phyloP scores from a whole-genome alignment of 768 basidiomycete species.

The Thelephora ganbajun region DNA sequence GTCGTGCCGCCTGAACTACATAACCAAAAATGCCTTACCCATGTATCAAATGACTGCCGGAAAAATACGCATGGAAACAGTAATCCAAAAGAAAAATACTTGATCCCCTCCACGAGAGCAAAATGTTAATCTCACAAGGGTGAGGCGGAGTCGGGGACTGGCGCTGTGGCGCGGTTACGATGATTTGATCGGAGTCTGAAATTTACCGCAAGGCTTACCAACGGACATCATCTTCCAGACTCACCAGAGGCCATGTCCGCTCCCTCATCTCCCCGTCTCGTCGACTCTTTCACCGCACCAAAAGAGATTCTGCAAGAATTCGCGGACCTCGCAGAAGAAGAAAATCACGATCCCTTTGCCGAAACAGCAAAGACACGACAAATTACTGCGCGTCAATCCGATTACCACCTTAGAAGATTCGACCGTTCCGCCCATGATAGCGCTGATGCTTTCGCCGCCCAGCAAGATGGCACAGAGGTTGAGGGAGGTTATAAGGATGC shows the following conservation, averaged over 20 bases:
- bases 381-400: slow-evolving; percentile 85
- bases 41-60: too few species aligned
- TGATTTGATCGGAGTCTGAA: too few species aligned
- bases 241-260: slow-evolving; percentile 13
- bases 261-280: slow-evolving; percentile 35
- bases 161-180: too few species aligned
- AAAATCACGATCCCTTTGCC: slow-evolving; percentile 81
- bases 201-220: too few species aligned
- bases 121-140: too few species aligned
- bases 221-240: too few species aligned
- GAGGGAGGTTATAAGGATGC: slow-evolving; percentile 94
- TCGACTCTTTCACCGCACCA: slow-evolving; percentile 86
- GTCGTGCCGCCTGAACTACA: too few species aligned
- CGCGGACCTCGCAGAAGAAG: slow-evolving; percentile 85
- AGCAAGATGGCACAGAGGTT: slow-evolving; percentile 49
- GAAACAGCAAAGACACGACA: slow-evolving; percentile 89
- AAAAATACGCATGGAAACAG: too few species aligned
- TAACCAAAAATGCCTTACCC: too few species aligned
- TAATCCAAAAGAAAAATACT: too few species aligned
- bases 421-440: slow-evolving; percentile 72
- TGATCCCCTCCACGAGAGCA: too few species aligned
- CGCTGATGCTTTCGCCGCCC: slow-evolving; percentile 61
- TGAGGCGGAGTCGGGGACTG: too few species aligned
- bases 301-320: slow-evolving; percentile 93
- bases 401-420: slow-evolving; percentile 91